Base-by-base conservation (phyloP, 1,139 yeast species). In the Debaryomyces subglobosus region DNA sequence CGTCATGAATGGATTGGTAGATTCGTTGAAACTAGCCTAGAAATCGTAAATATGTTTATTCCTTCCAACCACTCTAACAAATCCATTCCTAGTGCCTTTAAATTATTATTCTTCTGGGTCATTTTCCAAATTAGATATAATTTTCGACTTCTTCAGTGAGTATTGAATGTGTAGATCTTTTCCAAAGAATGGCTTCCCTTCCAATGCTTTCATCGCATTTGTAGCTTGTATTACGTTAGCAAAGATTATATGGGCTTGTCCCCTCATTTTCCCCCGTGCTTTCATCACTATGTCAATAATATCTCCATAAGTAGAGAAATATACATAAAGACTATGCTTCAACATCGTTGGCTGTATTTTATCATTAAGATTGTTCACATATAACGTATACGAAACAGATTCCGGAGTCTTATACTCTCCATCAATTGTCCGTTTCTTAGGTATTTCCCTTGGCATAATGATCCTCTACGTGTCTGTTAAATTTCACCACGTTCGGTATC, bases 221-320 rank as follows among this genome's bases (percentile, higher is more conserved):
- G 74, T 65, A 0, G 96, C 89, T 41, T 77, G 75, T 5, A 71
- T 69, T 1, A 72, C 54, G 39, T 76, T 74, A 23, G 78, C 74
- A 50, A 84, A 80, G 5, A 82, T 77, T 1, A 89, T 65, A 69
- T 87, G 90, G 0, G 95, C 96, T 63, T 87, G 95, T 0, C 96
- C 96, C 37, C 92, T 72, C 72, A 83, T 74, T 55, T 73, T 73
- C 48, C 58, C 61, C 12, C 73, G 69, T 16, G 76, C 71, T 45
- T 76, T 74, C 43, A 75, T 60, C 27, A 77, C 71, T 21, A 89
- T 74, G 33, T 81, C 82, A 3, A 87, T 61, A 2, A 89, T 76
- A 54, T 84, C 89, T 1, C 95, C 96, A 61, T 77, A 86, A 0
- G 86, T 74, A 15, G 87, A 74, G 59, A 86, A 86, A 6, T 86